These are phyloP conservation scores for Xylariaceae sp. DNA, from an alignment of 2,329 filamentous ascomycete genomes.

Conservation along the genomic window DNA sequence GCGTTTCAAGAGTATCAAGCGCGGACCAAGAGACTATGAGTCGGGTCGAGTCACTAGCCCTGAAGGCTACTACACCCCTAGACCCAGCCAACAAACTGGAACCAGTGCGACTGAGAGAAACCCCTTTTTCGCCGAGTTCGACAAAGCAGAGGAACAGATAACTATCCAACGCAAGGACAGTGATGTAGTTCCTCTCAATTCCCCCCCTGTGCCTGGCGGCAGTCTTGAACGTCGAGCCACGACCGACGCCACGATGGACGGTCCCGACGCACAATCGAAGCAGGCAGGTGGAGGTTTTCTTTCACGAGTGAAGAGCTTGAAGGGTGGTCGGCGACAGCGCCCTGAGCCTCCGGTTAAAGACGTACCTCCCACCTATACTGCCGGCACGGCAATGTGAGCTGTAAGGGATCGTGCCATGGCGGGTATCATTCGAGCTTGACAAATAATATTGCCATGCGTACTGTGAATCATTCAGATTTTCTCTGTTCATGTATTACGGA, in stretches of 20 bases:
- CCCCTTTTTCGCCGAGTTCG: constrained; percentile 85
- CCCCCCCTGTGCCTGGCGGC: constrained; percentile 51
- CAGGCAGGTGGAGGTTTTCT: constrained; percentile 66
- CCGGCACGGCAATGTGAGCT: constrained; percentile 32
- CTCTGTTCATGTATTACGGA: neutral
- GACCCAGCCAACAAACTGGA: constrained; percentile 44
- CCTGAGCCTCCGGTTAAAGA: constrained; percentile 42
- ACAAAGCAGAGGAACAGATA: constrained; percentile 59
- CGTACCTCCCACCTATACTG: constrained; percentile 22
- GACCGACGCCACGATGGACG: constrained; percentile 54
- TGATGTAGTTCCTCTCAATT: constrained; percentile 52
- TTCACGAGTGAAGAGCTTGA: constrained; percentile 81
- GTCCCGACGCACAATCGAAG: constrained; percentile 49
- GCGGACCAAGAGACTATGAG: constrained; percentile 67
- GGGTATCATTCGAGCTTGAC: neutral
- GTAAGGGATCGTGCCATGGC: neutral
- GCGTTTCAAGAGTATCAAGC: constrained; percentile 82
- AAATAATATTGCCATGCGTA: neutral
- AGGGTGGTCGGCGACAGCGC: constrained; percentile 66
- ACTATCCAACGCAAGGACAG: constrained; percentile 49
- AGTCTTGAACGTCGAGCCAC: constrained; percentile 70
- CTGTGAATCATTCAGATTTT: neutral
- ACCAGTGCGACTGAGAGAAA: constrained; percentile 61
- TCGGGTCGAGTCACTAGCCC: constrained; percentile 64
- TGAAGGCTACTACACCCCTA: constrained; percentile 52